A percentile compares a stretch with the other conserved stretches of the same genome.
phyloP scores from a whole-genome alignment of 805 yeast genomes.

The Debaryomyces maramus region DNA sequence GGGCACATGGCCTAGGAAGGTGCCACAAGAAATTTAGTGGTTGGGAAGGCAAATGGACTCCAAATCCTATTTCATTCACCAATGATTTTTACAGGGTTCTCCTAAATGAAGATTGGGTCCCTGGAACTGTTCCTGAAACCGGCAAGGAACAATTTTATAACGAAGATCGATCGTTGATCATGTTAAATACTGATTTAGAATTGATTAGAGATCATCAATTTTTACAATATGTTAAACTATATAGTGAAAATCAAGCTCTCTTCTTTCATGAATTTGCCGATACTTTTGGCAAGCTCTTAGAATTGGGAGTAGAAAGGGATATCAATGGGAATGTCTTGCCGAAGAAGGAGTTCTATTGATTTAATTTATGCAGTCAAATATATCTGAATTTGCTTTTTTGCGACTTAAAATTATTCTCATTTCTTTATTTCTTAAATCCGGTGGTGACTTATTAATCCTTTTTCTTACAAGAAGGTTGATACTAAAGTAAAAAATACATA shows the following conservation, averaged over 20 bases:
- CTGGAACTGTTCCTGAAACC: constrained; percentile 48
- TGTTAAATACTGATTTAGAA: constrained; percentile 82
- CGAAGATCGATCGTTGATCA: constrained; percentile 72
- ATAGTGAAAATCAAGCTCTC: constrained; percentile 61
- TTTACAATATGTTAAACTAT: constrained; percentile 59
- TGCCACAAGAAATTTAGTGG: constrained; percentile 74
- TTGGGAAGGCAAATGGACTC: constrained; percentile 90
- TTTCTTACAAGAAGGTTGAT: no score
- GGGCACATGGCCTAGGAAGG: constrained; percentile 76
- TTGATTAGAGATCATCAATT: constrained; percentile 62
- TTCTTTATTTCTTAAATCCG: background rate
- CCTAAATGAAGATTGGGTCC: constrained; percentile 48
- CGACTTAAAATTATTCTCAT: background rate
- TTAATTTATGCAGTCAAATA: no score
- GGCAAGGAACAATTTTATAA: constrained; percentile 56
- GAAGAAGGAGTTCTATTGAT: constrained; percentile 4
- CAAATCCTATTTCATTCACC: constrained; percentile 68
- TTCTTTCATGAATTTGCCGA: constrained; percentile 65
- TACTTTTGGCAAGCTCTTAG: constrained; percentile 70
- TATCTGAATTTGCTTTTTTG: no score
- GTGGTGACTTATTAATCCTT: no score
- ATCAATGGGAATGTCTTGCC: constrained; percentile 10
- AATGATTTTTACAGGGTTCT: constrained; percentile 61
- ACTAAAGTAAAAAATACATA: background rate
- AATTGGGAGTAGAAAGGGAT: constrained; percentile 60